These are phyloP conservation scores for Phlyctochytrium bullatum DNA, from an alignment of 192 early-diverging fungal genomes.

Conservation along the genomic window DNA sequence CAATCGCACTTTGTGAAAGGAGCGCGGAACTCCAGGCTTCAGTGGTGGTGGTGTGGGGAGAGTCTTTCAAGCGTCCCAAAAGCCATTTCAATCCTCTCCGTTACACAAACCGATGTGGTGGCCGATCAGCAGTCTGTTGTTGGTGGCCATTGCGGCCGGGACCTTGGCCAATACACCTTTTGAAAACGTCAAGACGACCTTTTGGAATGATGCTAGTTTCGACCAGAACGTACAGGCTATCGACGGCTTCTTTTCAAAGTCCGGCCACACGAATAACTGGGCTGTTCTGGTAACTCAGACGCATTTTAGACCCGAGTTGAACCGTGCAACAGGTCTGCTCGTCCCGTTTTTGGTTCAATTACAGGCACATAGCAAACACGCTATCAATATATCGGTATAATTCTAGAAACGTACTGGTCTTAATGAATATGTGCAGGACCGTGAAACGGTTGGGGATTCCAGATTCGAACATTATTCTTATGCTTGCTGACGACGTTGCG, in stretches of 20 bases:
- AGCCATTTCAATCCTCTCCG: no score
- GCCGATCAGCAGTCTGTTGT: no score
- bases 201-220: no score
- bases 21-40: no score
- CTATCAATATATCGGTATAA: conserved; percentile 83
- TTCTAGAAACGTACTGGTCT: background rate
- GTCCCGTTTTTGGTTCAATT: conserved; percentile 99
- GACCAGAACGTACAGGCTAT: background rate
- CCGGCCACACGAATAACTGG: conserved; percentile 93
- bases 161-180: no score
- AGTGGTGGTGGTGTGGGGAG: no score
- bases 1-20: no score
- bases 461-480: conserved; percentile 98
- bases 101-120: no score
- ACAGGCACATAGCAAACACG: conserved; percentile 95
- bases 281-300: conserved; percentile 77
- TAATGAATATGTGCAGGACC: conserved; percentile 47
- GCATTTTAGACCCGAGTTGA: background rate
- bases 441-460: conserved; percentile 98
- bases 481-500: conserved; percentile 98
- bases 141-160: no score
- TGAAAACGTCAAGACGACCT: no score
- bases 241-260: conserved; percentile 8
- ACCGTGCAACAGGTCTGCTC: conserved; percentile 75
- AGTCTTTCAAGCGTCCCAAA: no score